Conservation (phyloP, 2,329 filamentous ascomycete genomes). For the Stagonosporopsis vannaccii region DNA sequence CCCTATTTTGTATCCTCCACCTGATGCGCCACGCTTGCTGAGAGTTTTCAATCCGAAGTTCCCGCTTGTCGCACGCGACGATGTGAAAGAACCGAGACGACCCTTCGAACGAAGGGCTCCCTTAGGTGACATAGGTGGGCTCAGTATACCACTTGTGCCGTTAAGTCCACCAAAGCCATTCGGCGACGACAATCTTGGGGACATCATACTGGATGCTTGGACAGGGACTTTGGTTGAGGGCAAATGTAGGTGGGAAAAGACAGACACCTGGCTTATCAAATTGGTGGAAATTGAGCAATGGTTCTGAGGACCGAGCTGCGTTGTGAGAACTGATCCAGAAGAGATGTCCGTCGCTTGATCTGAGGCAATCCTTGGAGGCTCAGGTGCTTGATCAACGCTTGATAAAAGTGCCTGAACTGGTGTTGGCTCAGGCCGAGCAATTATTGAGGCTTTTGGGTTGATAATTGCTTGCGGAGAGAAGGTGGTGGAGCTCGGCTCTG, state of each 20-base stretch:
- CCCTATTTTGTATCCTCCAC: slow-evolving; percentile 39
- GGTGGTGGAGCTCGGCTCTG: neutral
- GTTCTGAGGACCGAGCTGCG: neutral
- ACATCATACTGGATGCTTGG: slow-evolving; percentile 14
- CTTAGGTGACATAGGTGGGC: slow-evolving; percentile 31
- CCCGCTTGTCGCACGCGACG: slow-evolving; percentile 30
- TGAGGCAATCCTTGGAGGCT: neutral
- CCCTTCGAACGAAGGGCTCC: slow-evolving; percentile 25
- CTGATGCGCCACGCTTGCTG: slow-evolving; percentile 21
- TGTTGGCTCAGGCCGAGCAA: neutral
- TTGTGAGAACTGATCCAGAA: neutral
- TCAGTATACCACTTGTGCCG: slow-evolving; percentile 24
- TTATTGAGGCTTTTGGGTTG: neutral
- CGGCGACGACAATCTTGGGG: slow-evolving; percentile 16
- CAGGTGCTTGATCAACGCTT: neutral
- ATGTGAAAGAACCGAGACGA: slow-evolving; percentile 28
- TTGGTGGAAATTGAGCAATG: slow-evolving; percentile 12
- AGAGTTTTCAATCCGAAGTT: slow-evolving; percentile 26
- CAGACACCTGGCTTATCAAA: slow-evolving; percentile 12
- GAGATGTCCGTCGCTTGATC: neutral
- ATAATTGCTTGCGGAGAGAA: neutral
- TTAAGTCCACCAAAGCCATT: slow-evolving; percentile 13
- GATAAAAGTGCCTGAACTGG: neutral
- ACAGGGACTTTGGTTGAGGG: neutral
- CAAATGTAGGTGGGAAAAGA: slow-evolving; percentile 10